These are phyloP conservation scores for Schwanniomyces sp. DNA, from an alignment of 805 yeast genomes.

Conservation along the genomic window DNA sequence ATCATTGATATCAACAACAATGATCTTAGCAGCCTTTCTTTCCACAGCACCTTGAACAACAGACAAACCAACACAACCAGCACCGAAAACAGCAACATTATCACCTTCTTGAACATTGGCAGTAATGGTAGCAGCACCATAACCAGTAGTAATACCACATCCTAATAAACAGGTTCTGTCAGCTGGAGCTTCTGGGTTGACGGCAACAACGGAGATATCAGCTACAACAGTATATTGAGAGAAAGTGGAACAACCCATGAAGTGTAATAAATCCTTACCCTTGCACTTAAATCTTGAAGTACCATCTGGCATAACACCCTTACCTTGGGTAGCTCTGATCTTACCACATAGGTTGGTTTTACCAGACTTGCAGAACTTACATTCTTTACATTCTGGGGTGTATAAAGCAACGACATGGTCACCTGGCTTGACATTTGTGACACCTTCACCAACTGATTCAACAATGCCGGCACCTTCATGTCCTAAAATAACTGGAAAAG, in stretches of 20 bases:
- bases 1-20: constrained; percentile 86
- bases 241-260: constrained; percentile 98
- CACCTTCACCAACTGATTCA: constrained; percentile 93
- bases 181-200: constrained; percentile 77
- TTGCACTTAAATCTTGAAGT: constrained; percentile 84
- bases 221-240: constrained; percentile 98
- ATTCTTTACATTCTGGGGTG: constrained; percentile 95
- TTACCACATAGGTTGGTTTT: constrained; percentile 96
- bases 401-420: constrained; percentile 92
- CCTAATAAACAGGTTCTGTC: constrained; percentile 92
- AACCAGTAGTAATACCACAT: constrained; percentile 98
- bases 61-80: constrained; percentile 95
- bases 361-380: constrained; percentile 92
- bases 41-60: constrained; percentile 93
- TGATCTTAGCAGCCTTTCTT: constrained; percentile 77
- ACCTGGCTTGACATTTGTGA: constrained; percentile 84
- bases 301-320: constrained; percentile 99
- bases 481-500: constrained; percentile 89
- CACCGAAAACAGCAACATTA: constrained; percentile 94
- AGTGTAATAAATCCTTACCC: constrained; percentile 84
- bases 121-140: constrained; percentile 95
- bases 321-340: constrained; percentile 96
- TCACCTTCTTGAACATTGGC: constrained; percentile 91
- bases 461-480: constrained; percentile 99
- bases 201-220: constrained; percentile 93